Conservation (phyloP, 2,329 filamentous ascomycete genomes). For the Cryphonectria naterciae region DNA sequence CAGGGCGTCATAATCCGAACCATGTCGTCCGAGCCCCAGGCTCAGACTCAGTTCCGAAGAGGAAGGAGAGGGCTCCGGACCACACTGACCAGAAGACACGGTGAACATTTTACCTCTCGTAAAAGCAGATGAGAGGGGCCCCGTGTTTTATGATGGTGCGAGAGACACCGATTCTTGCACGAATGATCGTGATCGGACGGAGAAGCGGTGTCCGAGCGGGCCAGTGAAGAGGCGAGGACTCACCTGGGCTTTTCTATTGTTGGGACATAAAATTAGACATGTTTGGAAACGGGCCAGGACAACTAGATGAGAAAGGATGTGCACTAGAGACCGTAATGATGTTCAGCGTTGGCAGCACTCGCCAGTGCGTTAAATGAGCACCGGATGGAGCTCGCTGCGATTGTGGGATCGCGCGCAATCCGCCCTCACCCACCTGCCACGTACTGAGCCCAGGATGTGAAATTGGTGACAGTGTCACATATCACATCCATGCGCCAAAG, state of each 20-base stretch:
- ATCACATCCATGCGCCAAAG: not conserved
- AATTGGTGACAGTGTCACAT: not conserved
- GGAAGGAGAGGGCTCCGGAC: slow-evolving; percentile 17
- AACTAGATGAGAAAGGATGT: not conserved
- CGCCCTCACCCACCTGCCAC: not conserved
- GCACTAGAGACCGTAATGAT: slow-evolving; percentile 19
- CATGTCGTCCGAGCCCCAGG: slow-evolving; percentile 7
- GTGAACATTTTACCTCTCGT: slow-evolving; percentile 15
- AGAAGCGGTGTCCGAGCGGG: slow-evolving; percentile 17
- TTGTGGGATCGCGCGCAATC: not conserved
- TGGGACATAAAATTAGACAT: not conserved
- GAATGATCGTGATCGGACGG: slow-evolving; percentile 17
- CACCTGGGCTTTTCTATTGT: not conserved
- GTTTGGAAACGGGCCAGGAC: slow-evolving; percentile 8
- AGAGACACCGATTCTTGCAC: slow-evolving; percentile 16
- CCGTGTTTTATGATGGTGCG: slow-evolving; percentile 4
- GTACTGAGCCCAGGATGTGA: not conserved
- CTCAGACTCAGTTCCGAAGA: slow-evolving; percentile 8
- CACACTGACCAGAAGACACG: slow-evolving; percentile 5
- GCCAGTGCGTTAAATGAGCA: slow-evolving; percentile 16
- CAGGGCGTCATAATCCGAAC: slow-evolving; percentile 15
- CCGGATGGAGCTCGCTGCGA: not conserved
- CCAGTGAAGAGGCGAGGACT: slow-evolving; percentile 17
- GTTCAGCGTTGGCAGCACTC: slow-evolving; percentile 15
- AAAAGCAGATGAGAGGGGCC: slow-evolving; percentile 7